phyloP scores from a whole-genome alignment of 768 basidiomycete species.

The Podaxis sp. region DNA sequence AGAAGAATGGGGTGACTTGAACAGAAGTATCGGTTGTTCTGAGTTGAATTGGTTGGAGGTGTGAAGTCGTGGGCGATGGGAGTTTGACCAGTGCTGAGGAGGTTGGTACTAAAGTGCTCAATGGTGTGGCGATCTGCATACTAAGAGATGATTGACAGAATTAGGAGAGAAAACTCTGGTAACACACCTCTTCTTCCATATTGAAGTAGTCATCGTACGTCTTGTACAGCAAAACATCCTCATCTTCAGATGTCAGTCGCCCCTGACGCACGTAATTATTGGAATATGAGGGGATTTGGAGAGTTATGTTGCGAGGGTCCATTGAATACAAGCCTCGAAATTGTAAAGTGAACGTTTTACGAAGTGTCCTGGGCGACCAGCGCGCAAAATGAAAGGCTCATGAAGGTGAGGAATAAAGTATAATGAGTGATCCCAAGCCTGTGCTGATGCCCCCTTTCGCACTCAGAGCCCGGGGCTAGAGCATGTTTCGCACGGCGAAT shows the following conservation, averaged over 20 bases:
- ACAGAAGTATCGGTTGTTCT: not conserved
- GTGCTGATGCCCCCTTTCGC: too few relatives aligned
- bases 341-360: not conserved
- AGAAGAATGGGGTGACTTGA: not conserved
- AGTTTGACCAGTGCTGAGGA: not conserved
- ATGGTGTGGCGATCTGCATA: not conserved
- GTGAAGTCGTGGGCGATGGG: not conserved
- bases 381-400: not conserved
- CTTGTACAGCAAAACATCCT: not conserved
- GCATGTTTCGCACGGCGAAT: too few relatives aligned
- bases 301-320: not conserved
- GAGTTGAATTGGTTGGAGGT: not conserved
- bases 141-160: not conserved
- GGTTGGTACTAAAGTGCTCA: not conserved
- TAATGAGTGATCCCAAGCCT: not conserved
- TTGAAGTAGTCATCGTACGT: slow-evolving; percentile 8
- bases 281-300: not conserved
- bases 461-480: too few relatives aligned
- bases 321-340: not conserved
- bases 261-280: not conserved
- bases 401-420: not conserved
- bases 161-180: not conserved
- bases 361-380: not conserved
- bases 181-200: slow-evolving; percentile 6
- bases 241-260: not conserved